Evolutionary conservation across 2,329 filamentous ascomycete genomes (phyloP), one percentile per base, ranked within the genome.

Genomic region (Exophiala lecanii-corni): DNA sequence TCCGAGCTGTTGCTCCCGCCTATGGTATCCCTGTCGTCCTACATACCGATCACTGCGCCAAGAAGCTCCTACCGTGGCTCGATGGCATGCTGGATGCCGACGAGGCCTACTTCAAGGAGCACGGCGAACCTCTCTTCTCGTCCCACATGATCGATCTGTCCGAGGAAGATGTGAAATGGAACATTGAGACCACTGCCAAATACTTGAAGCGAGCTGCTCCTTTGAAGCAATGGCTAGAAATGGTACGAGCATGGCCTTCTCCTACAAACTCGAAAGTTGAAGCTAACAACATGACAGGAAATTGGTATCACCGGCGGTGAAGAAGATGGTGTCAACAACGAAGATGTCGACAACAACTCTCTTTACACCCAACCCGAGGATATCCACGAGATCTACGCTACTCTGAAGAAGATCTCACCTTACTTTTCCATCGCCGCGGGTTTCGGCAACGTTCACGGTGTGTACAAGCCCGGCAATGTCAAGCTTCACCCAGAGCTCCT

Each of bases 171-270:
- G 85, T 95, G 55, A 79, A 92, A 50, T 88, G 78, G 72, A 97
- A 98, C 81, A 84, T 98, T 62, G 67, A 84, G 64, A 96, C 87
- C 64, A 97, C 91, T 50, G 86, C 86, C 65, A 80, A 83, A 68
- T 96, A 98, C 78, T 80, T 97, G 54, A 84, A 95, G 81, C 86
- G 91, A 58, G 87, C 85, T 64, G 88, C 89, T 37, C 89, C 89
- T 59, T 88, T 96, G 87, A 95, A 94, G 79, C 89, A 96, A 72
- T 97, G 88, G 88, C 81, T 98, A 57, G 92, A 98, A 81, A 98
- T 97, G 91, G 85, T 88, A 66, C 59, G 67, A 20, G n/a, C 15
- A 35, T 20, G n/a, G n/a, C n/a, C n/a, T n/a, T n/a, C n/a, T n/a
- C n/a, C n/a, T n/a, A n/a, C n/a, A n/a, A n/a, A n/a, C n/a, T n/a